Conservation (phyloP, 441 rosid genomes). For the Syzygium malaccense region DNA sequence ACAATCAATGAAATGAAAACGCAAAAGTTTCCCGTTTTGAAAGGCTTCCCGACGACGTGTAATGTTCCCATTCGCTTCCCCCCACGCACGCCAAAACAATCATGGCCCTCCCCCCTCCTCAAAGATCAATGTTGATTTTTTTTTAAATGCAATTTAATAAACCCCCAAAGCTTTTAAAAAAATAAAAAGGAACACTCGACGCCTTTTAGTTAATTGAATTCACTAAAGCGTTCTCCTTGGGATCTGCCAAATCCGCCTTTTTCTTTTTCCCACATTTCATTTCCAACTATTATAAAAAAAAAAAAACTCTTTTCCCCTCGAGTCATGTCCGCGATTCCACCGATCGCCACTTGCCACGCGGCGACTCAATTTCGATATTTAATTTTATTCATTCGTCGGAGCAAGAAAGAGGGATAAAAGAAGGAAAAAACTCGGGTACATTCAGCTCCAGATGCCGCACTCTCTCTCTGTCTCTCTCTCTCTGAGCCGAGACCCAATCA, state of each 20-base stretch:
- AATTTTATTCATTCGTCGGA: neutral
- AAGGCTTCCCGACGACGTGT: neutral
- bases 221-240: neutral
- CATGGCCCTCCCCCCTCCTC: neutral
- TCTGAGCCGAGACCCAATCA: constrained; percentile 28
- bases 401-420: neutral
- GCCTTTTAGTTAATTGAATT: neutral
- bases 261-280: neutral
- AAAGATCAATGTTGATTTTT: neutral
- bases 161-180: neutral
- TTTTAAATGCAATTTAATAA: neutral
- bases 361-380: accelerated
- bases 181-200: no score
- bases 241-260: neutral
- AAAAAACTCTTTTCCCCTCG: no score
- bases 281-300: neutral
- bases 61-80: neutral
- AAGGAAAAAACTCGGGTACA: neutral
- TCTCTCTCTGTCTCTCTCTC: neutral
- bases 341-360: neutral
- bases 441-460: constrained; percentile 7
- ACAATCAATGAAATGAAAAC: neutral
- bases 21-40: no score
- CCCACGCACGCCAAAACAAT: neutral
- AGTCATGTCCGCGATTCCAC: neutral